Conservation (phyloP, 306 rosid genomes). For the Fragaria ananassa region DNA sequence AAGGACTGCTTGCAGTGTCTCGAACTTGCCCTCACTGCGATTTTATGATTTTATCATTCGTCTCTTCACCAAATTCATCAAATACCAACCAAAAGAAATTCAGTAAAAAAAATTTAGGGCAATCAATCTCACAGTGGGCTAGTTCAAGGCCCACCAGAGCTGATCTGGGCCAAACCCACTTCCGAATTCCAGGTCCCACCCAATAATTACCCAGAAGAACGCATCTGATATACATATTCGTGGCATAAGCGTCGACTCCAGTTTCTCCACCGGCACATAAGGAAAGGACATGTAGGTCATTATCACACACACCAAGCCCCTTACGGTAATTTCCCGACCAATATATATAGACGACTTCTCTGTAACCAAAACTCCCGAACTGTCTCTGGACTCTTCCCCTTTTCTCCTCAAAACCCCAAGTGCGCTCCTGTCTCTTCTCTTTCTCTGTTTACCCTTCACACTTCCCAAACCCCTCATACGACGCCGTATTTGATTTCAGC, state of each 20-base stretch:
- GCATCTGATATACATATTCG: not conserved
- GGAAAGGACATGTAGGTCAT: not conserved
- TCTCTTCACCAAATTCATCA: too few species aligned
- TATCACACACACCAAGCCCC: not conserved
- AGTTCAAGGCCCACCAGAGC: not conserved
- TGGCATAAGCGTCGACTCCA: not conserved
- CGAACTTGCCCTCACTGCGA: too few species aligned
- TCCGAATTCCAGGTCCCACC: not conserved
- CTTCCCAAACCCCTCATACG: not conserved
- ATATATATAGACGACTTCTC: not conserved
- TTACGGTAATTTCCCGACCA: not conserved
- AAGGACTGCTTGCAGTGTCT: too few species aligned
- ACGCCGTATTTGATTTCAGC: not conserved
- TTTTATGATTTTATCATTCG: too few species aligned
- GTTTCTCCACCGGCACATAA: not conserved
- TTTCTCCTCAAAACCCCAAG: not conserved
- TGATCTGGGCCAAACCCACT: not conserved
- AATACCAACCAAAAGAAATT: too few species aligned
- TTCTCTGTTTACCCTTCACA: not conserved
- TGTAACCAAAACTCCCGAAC: not conserved
- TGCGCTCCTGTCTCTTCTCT: not conserved
- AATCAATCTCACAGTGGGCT: not conserved
- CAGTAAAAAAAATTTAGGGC: not conserved
- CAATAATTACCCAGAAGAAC: not conserved
- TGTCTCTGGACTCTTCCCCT: not conserved